Percentiles rank a stretch among this genome's conserved stretches.
Evolutionary conservation across 306 rosid species (phyloP).

Genomic region (Phaseolus lunatus): DNA sequence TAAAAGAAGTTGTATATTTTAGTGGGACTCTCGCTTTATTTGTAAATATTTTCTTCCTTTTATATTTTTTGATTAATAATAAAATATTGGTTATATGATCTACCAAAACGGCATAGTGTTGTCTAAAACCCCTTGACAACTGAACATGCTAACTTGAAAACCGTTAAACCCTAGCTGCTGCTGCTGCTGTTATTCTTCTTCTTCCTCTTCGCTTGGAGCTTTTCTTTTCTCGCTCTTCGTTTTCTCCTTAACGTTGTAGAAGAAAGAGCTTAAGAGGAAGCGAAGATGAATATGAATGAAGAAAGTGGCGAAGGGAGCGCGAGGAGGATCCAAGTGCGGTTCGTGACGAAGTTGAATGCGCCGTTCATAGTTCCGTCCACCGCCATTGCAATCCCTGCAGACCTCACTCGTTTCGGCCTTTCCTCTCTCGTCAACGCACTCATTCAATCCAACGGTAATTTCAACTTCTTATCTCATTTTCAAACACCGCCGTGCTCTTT

Average conservation of each 20-base stretch:
- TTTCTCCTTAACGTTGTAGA: background rate
- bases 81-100: too few species aligned
- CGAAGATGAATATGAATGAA: slow-evolving; percentile 54
- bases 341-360: slow-evolving; percentile 68
- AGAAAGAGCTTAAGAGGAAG: background rate
- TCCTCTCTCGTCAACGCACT: slow-evolving; percentile 83
- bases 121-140: slow-evolving; percentile 23
- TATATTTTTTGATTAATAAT: too few species aligned
- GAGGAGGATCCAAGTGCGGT: slow-evolving; percentile 74
- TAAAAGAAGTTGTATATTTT: too few species aligned
- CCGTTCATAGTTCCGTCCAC: slow-evolving; percentile 59
- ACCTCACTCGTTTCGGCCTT: slow-evolving; percentile 78
- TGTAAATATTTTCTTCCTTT: too few species aligned
- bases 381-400: slow-evolving; percentile 75
- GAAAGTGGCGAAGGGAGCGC: slow-evolving; percentile 55
- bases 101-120: slow-evolving; percentile 15
- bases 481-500: background rate
- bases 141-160: background rate
- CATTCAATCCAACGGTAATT: slow-evolving; percentile 58
- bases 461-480: background rate
- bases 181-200: background rate
- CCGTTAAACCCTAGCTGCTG: slow-evolving; percentile 44
- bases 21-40: too few species aligned
- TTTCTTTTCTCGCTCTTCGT: background rate
- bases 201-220: background rate